Evolutionary conservation across 257 asterid genomes (phyloP).

Genomic region (Jaltomata sinuosa): DNA sequence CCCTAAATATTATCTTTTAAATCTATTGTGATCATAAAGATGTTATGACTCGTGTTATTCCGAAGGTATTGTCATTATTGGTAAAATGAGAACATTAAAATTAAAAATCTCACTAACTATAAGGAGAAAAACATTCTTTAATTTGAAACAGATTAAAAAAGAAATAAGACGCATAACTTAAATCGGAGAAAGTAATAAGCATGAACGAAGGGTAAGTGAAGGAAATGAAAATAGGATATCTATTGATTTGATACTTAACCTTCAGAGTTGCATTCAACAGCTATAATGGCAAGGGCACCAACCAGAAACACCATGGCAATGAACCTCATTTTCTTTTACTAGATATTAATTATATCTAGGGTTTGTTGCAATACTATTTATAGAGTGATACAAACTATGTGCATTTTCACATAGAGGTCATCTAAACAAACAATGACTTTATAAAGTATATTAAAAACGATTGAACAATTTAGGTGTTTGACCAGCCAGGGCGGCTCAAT

Average conservation of each 20-base stretch:
- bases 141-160: background rate
- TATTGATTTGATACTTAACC: background rate
- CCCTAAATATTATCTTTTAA: background rate
- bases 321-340: slow-evolving; percentile 1
- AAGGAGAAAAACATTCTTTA: background rate
- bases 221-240: background rate
- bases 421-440: background rate
- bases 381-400: background rate
- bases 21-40: background rate
- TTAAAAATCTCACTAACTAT: background rate
- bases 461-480: background rate
- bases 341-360: background rate
- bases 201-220: background rate
- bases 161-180: background rate
- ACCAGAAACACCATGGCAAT: background rate
- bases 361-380: background rate
- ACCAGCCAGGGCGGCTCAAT: no score
- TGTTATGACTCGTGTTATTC: background rate
- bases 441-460: background rate
- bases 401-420: background rate
- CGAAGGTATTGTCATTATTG: background rate
- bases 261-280: slow-evolving; percentile 9
- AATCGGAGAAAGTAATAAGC: background rate
- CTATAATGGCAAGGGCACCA: slow-evolving; percentile 8
- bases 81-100: background rate